Conservation (phyloP, 1,284 basidiomycete species). For the Inonotus hispidus region DNA sequence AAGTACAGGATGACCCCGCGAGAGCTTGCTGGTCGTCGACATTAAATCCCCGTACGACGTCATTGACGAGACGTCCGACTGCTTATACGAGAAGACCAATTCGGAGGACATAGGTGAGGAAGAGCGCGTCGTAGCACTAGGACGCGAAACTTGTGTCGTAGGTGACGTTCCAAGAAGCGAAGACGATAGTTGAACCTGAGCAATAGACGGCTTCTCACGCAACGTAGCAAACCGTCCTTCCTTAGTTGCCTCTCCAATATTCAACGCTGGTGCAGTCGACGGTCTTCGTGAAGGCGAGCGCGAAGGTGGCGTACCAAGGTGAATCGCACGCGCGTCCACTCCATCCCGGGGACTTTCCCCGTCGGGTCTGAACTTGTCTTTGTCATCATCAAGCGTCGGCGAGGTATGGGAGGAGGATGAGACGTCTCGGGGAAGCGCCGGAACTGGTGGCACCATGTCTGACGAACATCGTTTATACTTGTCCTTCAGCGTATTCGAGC, state of each 20-base stretch:
- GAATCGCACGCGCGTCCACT: conserved; percentile 1
- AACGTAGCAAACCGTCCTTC: conserved; percentile 1
- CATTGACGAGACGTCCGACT: conserved; percentile 47
- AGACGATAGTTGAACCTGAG: conserved; percentile 8
- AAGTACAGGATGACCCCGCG: conserved; percentile 11
- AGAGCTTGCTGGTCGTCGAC: not conserved
- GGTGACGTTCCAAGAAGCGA: conserved; percentile 11
- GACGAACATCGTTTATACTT: conserved; percentile 34
- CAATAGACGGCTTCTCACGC: conserved; percentile 8
- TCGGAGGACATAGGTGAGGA: conserved; percentile 56
- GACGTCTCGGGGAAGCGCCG: conserved; percentile 46
- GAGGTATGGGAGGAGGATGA: not conserved
- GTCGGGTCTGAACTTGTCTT: not conserved
- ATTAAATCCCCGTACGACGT: conserved; percentile 40
- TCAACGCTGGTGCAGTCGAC: conserved; percentile 7
- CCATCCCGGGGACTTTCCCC: no score
- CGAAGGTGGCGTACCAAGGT: not conserved
- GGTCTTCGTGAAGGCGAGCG: not conserved
- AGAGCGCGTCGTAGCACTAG: conserved; percentile 41
- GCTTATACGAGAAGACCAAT: conserved; percentile 46
- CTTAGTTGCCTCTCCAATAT: not conserved
- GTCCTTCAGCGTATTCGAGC: conserved; percentile 56
- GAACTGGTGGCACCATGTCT: conserved; percentile 45
- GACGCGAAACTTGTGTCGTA: conserved; percentile 25
- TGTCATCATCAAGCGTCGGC: not conserved